Conservation (phyloP, 768 basidiomycete species). For the Naganishia randhawae region DNA sequence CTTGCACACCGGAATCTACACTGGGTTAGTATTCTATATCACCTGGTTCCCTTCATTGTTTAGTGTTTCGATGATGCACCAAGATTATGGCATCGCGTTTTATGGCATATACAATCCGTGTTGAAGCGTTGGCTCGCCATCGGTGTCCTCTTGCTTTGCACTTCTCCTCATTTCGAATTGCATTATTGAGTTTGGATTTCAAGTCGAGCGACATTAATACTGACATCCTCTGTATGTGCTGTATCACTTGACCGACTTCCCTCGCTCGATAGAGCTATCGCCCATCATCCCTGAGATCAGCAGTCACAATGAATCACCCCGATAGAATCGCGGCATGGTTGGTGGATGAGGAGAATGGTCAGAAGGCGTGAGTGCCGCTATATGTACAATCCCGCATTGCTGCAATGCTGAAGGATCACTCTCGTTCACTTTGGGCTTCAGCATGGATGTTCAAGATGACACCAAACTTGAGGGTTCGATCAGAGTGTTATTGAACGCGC, state of each 20-base stretch:
- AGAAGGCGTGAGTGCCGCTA: conserved; percentile 73
- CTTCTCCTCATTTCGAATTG: background rate
- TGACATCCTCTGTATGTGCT: conserved; percentile 11
- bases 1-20: background rate
- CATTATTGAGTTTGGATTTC: background rate
- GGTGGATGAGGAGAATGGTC: conserved; percentile 70
- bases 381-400: background rate
- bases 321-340: conserved; percentile 85
- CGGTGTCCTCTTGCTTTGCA: background rate
- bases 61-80: background rate
- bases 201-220: background rate
- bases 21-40: conserved; percentile 21
- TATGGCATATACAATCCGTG: conserved; percentile 15
- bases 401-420: background rate
- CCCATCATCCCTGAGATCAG: background rate
- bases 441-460: conserved; percentile 87
- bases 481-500: conserved; percentile 87
- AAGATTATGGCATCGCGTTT: conserved; percentile 1
- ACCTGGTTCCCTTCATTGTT: background rate
- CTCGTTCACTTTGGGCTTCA: conserved; percentile 46
- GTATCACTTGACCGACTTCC: background rate
- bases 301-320: conserved; percentile 78
- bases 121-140: background rate
- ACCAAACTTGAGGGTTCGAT: conserved; percentile 97
- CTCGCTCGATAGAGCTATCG: background rate